Conservation (phyloP, 331 rosid species). For the Cydonia oblonga region DNA sequence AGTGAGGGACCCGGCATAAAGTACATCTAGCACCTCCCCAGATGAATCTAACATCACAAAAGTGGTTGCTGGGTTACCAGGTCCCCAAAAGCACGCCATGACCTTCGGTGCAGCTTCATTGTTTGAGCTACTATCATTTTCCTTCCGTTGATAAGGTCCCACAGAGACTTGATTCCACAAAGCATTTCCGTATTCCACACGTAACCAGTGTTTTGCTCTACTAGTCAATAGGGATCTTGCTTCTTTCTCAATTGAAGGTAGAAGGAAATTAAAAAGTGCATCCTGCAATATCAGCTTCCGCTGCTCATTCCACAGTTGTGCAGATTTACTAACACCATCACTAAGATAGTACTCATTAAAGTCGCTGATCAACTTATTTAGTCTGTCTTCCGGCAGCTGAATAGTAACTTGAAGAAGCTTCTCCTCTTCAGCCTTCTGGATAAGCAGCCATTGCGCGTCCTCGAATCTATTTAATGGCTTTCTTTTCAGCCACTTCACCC, state of each 20-base stretch:
- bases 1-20: constrained; percentile 74
- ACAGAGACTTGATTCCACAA: constrained; percentile 87
- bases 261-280: constrained; percentile 70
- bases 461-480: constrained; percentile 74
- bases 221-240: constrained; percentile 68
- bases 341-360: constrained; percentile 86
- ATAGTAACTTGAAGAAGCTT: constrained; percentile 81
- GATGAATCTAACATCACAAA: constrained; percentile 95
- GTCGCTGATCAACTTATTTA: constrained; percentile 62
- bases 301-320: constrained; percentile 98
- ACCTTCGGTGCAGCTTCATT: constrained; percentile 96
- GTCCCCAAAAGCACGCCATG: constrained; percentile 99
- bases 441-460: constrained; percentile 94
- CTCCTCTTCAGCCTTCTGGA: constrained; percentile 95
- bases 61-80: constrained; percentile 93
- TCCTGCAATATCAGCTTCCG: constrained; percentile 79
- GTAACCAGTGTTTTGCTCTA: constrained; percentile 73
- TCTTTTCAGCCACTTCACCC: constrained; percentile 89
- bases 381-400: constrained; percentile 68
- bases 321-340: constrained; percentile 96
- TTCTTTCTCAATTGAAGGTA: constrained; percentile 91
- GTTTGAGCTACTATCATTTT: constrained; percentile 66
- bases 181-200: constrained; percentile 69
- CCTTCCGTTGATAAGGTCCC: constrained; percentile 91
- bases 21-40: constrained; percentile 92